A percentile compares a stretch with the other conserved stretches of the same genome.
Conservation (phyloP, 768 basidiomycete species). For the Leucocoprinus birnbaumii region DNA sequence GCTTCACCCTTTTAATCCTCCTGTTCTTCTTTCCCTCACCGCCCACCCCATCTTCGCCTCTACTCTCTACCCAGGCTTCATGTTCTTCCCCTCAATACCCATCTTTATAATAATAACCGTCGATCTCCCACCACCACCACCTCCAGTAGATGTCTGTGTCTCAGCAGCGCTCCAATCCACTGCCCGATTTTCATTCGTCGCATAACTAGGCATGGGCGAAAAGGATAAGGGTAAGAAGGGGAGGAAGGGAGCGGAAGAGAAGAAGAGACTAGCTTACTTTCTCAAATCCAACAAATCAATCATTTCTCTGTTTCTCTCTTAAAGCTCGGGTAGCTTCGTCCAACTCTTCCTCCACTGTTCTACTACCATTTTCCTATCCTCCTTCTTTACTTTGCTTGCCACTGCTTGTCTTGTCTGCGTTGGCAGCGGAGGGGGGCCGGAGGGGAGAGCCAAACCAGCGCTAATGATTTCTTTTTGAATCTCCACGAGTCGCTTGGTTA, state of each 20-base stretch:
- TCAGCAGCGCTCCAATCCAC: conserved; percentile 79
- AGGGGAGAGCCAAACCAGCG: conserved; percentile 56
- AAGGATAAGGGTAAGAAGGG: not conserved
- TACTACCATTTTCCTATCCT: conserved; percentile 42
- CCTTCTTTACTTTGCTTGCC: not conserved
- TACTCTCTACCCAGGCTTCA: conserved; percentile 43
- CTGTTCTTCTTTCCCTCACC: conserved; percentile 47
- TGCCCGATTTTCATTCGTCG: conserved; percentile 59
- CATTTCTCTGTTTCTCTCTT: conserved; percentile 80
- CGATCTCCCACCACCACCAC: conserved; percentile 29
- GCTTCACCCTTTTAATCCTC: conserved; percentile 45
- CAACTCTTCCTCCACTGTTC: conserved; percentile 61
- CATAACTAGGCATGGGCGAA: conserved; percentile 45
- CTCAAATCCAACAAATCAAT: conserved; percentile 84
- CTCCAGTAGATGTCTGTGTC: conserved; percentile 57
- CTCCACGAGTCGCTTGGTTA: conserved; percentile 70
- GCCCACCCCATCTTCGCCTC: not conserved
- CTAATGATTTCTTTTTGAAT: conserved; percentile 79
- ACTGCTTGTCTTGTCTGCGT: conserved; percentile 4
- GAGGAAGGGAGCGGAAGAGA: not conserved
- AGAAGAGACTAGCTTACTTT: conserved; percentile 55
- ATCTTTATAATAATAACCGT: conserved; percentile 64
- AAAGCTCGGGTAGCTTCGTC: conserved; percentile 65
- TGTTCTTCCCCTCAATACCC: conserved; percentile 43
- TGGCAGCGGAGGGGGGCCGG: conserved; percentile 13